Evolutionary conservation across 2,329 filamentous ascomycete species (phyloP).

Genomic region (Tolypocladium ovalisporum): DNA sequence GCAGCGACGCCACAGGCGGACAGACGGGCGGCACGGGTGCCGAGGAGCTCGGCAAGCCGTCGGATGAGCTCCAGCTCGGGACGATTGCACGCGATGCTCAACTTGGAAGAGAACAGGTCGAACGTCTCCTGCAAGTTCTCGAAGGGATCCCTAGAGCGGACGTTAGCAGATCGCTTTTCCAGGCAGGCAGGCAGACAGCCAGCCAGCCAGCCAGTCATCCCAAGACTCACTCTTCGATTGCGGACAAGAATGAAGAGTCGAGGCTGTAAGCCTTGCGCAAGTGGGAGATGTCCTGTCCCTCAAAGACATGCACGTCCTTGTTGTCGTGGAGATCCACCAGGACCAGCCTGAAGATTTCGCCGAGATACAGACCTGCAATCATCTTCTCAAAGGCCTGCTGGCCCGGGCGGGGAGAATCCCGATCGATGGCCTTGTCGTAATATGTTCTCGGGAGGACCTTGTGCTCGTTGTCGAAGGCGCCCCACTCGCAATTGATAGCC

Average conservation of each 20-base stretch:
- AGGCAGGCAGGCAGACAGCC: background rate
- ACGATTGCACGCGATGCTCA: slow-evolving; percentile 59
- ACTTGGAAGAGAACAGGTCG: slow-evolving; percentile 68
- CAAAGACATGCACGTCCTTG: slow-evolving; percentile 65
- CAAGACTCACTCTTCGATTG: slow-evolving; percentile 68
- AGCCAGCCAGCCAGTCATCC: background rate
- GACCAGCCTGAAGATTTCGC: slow-evolving; percentile 86
- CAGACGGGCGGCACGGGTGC: slow-evolving; percentile 84
- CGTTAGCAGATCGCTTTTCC: slow-evolving; percentile 5
- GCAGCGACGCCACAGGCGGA: slow-evolving; percentile 92
- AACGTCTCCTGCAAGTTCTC: slow-evolving; percentile 88
- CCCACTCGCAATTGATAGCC: slow-evolving; percentile 97
- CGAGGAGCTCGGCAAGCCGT: slow-evolving; percentile 84
- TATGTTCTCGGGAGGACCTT: slow-evolving; percentile 73
- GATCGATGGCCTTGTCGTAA: slow-evolving; percentile 82
- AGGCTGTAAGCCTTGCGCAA: slow-evolving; percentile 81
- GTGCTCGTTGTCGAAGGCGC: slow-evolving; percentile 92
- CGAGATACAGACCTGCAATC: slow-evolving; percentile 89
- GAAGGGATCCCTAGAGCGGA: slow-evolving; percentile 62
- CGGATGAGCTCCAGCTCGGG: slow-evolving; percentile 84
- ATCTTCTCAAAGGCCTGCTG: slow-evolving; percentile 98
- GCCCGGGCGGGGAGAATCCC: slow-evolving; percentile 81
- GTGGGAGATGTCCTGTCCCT: slow-evolving; percentile 67
- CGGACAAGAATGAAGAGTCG: slow-evolving; percentile 86
- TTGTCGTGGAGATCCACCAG: slow-evolving; percentile 78